Conservation (phyloP, 345 rosid genomes). For the Dimocarpus longan region DNA sequence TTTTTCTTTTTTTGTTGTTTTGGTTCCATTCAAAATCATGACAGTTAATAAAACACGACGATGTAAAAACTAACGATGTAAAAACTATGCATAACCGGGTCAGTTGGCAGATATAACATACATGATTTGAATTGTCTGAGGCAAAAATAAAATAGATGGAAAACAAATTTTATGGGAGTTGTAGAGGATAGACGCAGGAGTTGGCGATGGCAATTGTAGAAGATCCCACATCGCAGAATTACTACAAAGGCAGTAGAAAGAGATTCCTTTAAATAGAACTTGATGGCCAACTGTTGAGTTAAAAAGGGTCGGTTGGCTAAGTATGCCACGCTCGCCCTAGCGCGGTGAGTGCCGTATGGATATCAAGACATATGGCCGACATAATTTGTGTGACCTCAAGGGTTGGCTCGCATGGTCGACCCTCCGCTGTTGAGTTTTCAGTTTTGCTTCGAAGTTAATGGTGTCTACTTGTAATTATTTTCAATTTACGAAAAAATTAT, state of each 20-base stretch:
- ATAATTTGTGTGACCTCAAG: constrained; percentile 56
- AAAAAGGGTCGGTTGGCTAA: constrained; percentile 97
- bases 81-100: background rate
- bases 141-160: too few species aligned
- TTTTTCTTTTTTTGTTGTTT: too few species aligned
- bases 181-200: background rate
- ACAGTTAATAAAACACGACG: too few species aligned
- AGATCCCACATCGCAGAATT: constrained; percentile 20
- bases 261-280: constrained; percentile 10
- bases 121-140: background rate
- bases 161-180: background rate
- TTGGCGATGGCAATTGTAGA: background rate
- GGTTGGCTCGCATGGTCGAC: constrained; percentile 91
- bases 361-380: constrained; percentile 95
- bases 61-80: too few species aligned
- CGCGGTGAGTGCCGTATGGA: constrained; percentile 82
- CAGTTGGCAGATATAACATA: background rate
- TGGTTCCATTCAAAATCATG: too few species aligned
- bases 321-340: constrained; percentile 59
- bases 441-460: too few species aligned
- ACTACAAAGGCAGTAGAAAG: background rate
- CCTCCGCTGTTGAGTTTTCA: constrained; percentile 35
- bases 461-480: too few species aligned
- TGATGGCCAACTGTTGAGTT: fast-evolving
- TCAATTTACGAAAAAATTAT: too few species aligned